These are phyloP conservation scores for Notholithocarpus densiflorus DNA, from an alignment of 306 rosid genomes.

Conservation along the genomic window DNA sequence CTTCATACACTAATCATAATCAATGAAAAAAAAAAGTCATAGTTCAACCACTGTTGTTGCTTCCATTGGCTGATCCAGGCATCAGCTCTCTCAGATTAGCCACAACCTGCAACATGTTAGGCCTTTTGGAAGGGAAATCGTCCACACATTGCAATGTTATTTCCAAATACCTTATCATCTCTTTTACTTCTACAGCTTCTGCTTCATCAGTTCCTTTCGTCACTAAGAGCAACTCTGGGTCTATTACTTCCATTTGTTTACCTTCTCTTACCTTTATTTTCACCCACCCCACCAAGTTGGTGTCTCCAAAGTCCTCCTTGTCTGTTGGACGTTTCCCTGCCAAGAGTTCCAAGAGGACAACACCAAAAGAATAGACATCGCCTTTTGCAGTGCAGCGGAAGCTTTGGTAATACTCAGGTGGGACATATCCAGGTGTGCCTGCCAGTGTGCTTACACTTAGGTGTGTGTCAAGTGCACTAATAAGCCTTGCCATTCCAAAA, in stretches of 20 bases:
- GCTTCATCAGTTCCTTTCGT: constrained; percentile 71
- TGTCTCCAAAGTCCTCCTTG: constrained; percentile 92
- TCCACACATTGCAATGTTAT: constrained; percentile 75
- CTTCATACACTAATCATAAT: constrained; percentile 42
- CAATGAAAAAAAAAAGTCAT: constrained; percentile 17
- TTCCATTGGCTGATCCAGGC: constrained; percentile 71
- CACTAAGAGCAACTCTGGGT: constrained; percentile 59
- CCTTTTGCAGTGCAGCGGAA: constrained; percentile 97
- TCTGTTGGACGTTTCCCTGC: constrained; percentile 91
- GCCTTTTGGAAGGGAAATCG: constrained; percentile 87
- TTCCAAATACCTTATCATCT: constrained; percentile 80
- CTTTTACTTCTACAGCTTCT: constrained; percentile 81
- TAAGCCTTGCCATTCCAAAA: constrained; percentile 97
- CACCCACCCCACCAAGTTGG: constrained; percentile 94
- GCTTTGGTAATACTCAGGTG: constrained; percentile 97
- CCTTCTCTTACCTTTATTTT: constrained; percentile 88
- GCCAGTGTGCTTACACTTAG: constrained; percentile 96
- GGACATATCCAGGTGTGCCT: constrained; percentile 97
- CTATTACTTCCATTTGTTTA: constrained; percentile 88
- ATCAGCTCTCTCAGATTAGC: constrained; percentile 78
- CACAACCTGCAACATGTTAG: constrained; percentile 92
- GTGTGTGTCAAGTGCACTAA: constrained; percentile 95
- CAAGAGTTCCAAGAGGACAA: constrained; percentile 76
- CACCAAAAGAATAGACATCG: constrained; percentile 91
- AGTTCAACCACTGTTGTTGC: constrained; percentile 74